These are phyloP conservation scores for Eragrostis curvula DNA, from an alignment of 176 grass and related monocot genomes.

Conservation along the genomic window DNA sequence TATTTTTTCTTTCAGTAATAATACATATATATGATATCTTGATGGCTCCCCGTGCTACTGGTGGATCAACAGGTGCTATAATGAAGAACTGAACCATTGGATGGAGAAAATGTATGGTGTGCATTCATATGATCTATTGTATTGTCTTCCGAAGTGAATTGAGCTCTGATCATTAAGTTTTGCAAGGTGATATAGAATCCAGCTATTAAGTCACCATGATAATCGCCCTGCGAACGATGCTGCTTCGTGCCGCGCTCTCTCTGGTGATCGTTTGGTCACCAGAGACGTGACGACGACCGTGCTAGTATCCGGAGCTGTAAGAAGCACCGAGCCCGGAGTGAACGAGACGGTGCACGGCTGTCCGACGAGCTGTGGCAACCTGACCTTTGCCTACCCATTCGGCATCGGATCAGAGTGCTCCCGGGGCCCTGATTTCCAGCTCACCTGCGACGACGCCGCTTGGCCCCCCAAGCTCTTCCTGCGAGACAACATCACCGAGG, in stretches of 20 bases:
- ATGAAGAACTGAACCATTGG: no score
- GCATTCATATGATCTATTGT: no score
- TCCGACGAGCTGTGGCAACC: background rate
- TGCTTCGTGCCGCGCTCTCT: background rate
- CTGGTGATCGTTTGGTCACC: background rate
- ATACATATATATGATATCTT: no score
- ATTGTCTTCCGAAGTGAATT: no score
- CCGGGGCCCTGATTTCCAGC: background rate
- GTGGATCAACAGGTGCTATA: no score
- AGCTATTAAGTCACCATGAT: background rate
- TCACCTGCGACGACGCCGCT: background rate
- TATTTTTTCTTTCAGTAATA: no score
- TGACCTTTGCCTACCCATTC: conserved; percentile 12
- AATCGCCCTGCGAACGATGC: background rate
- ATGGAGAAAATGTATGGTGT: no score
- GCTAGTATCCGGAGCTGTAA: background rate
- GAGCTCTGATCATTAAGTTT: no score
- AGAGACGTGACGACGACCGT: no score
- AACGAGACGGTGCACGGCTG: background rate
- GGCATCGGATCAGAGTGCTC: background rate
- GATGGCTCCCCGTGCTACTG: no score
- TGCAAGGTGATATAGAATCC: no score
- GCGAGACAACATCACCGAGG: background rate
- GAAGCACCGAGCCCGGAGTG: no score
- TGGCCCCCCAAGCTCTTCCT: background rate